A percentile compares a stretch with the other conserved stretches of the same genome.
Evolutionary conservation across 352 stramenopile species (phyloP).

Genomic region (Pythium chondricola): DNA sequence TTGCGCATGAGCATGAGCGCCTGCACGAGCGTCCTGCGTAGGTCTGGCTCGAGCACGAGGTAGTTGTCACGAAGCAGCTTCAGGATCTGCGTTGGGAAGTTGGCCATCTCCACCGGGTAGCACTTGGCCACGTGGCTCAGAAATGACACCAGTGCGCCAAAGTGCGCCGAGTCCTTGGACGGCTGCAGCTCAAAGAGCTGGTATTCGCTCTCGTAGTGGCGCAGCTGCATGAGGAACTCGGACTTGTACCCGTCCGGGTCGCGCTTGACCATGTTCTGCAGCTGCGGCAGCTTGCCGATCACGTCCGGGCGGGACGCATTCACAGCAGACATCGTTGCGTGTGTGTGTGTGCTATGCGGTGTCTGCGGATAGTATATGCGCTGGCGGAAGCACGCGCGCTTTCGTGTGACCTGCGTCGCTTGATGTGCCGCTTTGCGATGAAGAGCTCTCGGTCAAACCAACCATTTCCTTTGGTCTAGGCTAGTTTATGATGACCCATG

Average conservation of each 20-base stretch:
- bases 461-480: slow-evolving; percentile 17
- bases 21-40: slow-evolving; percentile 93
- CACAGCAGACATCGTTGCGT: slow-evolving; percentile 42
- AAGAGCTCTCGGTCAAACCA: slow-evolving; percentile 14
- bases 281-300: slow-evolving; percentile 90
- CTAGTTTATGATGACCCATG: too few relatives aligned
- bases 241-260: slow-evolving; percentile 94
- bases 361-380: too few relatives aligned
- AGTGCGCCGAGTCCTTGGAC: slow-evolving; percentile 86
- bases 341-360: too few relatives aligned
- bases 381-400: too few relatives aligned
- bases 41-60: slow-evolving; percentile 85
- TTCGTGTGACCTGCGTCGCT: slow-evolving; percentile 8
- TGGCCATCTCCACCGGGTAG: slow-evolving; percentile 79
- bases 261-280: slow-evolving; percentile 99
- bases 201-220: slow-evolving; percentile 95
- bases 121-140: slow-evolving; percentile 90
- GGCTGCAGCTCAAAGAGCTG: slow-evolving; percentile 93
- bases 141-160: slow-evolving; percentile 97
- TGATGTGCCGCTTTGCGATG: slow-evolving; percentile 12
- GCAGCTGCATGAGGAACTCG: slow-evolving; percentile 97
- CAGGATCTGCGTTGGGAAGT: slow-evolving; percentile 91
- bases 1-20: slow-evolving; percentile 96
- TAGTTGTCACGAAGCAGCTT: slow-evolving; percentile 88
- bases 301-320: slow-evolving; percentile 79